Evolutionary conservation across 306 rosid genomes (phyloP).

Genomic region (Fragaria ananassa): DNA sequence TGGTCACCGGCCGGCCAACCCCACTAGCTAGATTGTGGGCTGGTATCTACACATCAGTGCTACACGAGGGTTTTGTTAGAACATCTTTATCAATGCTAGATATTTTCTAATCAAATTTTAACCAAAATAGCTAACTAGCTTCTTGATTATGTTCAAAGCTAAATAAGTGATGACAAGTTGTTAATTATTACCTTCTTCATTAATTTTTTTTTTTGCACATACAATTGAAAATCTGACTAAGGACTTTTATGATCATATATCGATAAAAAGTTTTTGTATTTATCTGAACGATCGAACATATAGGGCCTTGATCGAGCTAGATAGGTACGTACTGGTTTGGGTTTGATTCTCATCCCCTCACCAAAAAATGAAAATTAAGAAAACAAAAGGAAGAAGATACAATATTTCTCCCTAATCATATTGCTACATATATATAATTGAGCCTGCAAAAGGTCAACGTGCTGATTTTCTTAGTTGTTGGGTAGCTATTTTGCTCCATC

Average conservation of each 20-base stretch:
- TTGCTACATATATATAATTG: background rate
- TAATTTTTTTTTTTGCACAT: background rate
- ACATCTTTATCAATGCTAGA: too few species aligned
- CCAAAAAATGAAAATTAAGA: background rate
- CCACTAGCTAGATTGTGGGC: background rate
- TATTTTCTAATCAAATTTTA: too few species aligned
- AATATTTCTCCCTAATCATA: background rate
- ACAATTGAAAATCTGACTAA: background rate
- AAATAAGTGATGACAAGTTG: background rate
- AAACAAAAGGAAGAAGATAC: background rate
- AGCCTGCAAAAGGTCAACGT: constrained; percentile 6
- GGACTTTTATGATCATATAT: background rate
- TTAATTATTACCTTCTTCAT: background rate
- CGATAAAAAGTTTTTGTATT: background rate
- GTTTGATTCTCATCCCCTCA: background rate
- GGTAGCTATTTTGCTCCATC: background rate
- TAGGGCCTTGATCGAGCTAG: background rate
- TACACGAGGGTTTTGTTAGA: background rate
- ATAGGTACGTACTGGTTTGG: background rate
- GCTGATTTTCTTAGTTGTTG: constrained; percentile 6
- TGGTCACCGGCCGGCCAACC: background rate
- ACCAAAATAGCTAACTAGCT: background rate
- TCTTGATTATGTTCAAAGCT: background rate
- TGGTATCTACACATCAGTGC: background rate
- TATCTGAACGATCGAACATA: background rate